A percentile compares a stretch with the other conserved stretches of the same genome.
These are phyloP conservation scores for Colletotrichum sp. DNA, from an alignment of 2,329 filamentous ascomycete species.

Conservation along the genomic window DNA sequence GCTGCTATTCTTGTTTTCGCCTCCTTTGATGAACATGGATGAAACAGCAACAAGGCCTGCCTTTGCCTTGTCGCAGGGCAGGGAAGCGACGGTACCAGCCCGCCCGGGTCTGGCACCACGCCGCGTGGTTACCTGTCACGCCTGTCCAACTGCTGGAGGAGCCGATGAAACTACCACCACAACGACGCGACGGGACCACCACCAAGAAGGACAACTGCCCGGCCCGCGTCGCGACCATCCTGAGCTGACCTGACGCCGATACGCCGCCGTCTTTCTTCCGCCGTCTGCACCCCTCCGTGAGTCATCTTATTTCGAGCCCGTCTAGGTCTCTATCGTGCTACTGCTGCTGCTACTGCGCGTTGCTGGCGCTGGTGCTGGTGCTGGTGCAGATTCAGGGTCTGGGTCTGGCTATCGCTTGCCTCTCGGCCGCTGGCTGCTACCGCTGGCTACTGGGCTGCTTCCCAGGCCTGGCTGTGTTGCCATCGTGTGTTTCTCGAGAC, in stretches of 20 bases:
- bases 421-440: not conserved
- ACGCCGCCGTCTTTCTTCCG: not conserved
- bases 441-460: not conserved
- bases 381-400: not conserved
- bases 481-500: not conserved
- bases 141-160: not conserved
- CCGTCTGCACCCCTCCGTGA: slow-evolving; percentile 3
- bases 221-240: slow-evolving; percentile 12
- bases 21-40: not conserved
- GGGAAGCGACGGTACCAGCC: not conserved
- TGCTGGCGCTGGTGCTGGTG: not conserved
- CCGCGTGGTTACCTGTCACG: not conserved
- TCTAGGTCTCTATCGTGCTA: not conserved
- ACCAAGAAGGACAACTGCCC: not conserved
- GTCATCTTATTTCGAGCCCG: not conserved
- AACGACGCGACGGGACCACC: not conserved
- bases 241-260: slow-evolving; percentile 3
- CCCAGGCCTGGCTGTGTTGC: not conserved
- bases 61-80: not conserved
- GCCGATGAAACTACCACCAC: not conserved
- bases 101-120: not conserved
- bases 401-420: not conserved
- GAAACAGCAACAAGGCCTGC: not conserved
- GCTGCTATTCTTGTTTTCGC: slow-evolving; percentile 2
- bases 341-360: not conserved